A percentile compares a stretch with the other conserved stretches of the same genome.
Conservation (phyloP, 139 green algal species). For the Spirogloea muscicola region DNA sequence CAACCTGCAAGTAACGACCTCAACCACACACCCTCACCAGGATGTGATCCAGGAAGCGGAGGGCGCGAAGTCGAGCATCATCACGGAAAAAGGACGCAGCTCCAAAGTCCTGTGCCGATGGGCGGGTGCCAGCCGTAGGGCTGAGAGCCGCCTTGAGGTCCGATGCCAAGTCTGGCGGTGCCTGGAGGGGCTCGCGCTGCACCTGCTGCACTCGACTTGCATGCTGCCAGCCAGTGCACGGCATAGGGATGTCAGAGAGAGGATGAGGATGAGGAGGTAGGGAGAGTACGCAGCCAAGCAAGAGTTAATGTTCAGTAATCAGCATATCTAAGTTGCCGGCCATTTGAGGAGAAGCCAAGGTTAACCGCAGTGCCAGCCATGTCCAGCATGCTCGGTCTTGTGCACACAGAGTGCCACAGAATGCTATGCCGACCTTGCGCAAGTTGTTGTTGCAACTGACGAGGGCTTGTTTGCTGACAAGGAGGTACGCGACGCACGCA, state of each 20-base stretch:
- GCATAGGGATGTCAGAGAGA: background rate
- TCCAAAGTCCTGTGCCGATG: slow-evolving; percentile 28
- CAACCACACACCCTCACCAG: slow-evolving; percentile 54
- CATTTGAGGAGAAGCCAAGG: background rate
- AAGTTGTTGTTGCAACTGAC: slow-evolving; percentile 37
- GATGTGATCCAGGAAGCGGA: slow-evolving; percentile 78
- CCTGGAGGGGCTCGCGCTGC: background rate
- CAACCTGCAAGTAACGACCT: no score
- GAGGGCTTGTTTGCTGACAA: slow-evolving; percentile 12
- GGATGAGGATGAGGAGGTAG: background rate
- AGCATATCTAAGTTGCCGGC: background rate
- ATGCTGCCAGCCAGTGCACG: background rate
- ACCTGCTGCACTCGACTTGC: background rate
- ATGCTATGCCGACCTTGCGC: background rate
- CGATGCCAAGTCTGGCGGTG: background rate
- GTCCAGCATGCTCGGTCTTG: background rate
- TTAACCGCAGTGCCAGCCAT: background rate
- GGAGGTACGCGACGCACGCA: slow-evolving; percentile 61
- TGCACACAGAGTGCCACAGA: background rate
- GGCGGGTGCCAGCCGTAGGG: slow-evolving; percentile 11
- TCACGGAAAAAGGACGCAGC: slow-evolving; percentile 43
- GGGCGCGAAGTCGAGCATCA: slow-evolving; percentile 61
- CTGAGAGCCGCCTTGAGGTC: background rate
- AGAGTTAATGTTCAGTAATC: background rate
- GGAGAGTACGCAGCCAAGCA: background rate